Conservation (phyloP, 192 early-diverging fungal species). For the Borealophlyctis nickersoniae region DNA sequence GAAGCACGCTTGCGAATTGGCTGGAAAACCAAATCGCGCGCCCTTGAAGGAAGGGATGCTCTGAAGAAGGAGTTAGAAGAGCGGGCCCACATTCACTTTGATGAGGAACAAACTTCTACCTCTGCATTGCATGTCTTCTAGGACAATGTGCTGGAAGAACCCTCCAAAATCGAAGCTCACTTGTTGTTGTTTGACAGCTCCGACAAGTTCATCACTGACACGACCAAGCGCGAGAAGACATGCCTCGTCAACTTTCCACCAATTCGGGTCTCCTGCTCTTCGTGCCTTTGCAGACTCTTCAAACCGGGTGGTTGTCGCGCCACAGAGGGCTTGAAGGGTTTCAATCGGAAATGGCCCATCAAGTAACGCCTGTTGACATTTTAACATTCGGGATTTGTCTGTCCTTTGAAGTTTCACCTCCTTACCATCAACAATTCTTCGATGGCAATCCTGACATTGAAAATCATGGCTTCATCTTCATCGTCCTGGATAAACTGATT, state of each 20-base stretch:
- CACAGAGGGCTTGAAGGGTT: constrained; percentile 49
- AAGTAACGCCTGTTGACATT: constrained; percentile 42
- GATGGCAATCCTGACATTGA: constrained; percentile 81
- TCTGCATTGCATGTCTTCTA: constrained; percentile 59
- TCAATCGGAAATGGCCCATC: constrained; percentile 49
- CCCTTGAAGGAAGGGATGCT: constrained; percentile 81
- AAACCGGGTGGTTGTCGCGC: constrained; percentile 5
- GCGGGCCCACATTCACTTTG: too few species aligned
- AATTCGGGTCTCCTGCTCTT: constrained; percentile 9
- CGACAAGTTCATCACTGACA: constrained; percentile 55
- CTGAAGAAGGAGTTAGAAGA: constrained; percentile 21
- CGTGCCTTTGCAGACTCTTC: constrained; percentile 11
- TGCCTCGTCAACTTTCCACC: constrained; percentile 85
- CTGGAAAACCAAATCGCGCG: constrained; percentile 87
- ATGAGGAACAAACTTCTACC: constrained; percentile 32
- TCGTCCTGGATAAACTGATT: constrained; percentile 90
- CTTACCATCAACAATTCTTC: constrained; percentile 67
- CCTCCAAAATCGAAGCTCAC: constrained; percentile 66
- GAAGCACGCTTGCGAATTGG: constrained; percentile 71
- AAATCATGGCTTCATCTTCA: constrained; percentile 83
- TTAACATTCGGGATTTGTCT: too few species aligned
- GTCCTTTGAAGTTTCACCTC: not conserved
- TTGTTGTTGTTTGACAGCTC: constrained; percentile 42
- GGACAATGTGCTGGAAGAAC: constrained; percentile 79
- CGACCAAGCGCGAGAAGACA: constrained; percentile 74